Evolutionary conservation across 2,329 filamentous ascomycete species (phyloP).

Genomic region (Sclerotinia minor): DNA sequence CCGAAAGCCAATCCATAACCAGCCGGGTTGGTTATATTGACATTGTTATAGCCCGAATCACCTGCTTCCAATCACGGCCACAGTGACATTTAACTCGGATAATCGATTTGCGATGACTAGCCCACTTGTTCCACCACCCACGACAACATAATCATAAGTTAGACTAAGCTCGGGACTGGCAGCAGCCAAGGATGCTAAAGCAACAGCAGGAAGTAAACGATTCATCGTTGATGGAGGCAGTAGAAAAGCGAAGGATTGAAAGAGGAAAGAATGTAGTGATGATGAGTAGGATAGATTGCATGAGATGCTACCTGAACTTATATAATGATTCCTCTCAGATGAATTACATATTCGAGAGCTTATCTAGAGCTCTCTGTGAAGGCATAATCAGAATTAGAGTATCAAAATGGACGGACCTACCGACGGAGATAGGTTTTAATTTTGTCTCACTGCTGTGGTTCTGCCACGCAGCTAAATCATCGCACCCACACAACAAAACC

Average conservation of each 20-base stretch:
- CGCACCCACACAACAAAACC: not conserved
- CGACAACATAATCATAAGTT: constrained; percentile 25
- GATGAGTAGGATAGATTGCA: not conserved
- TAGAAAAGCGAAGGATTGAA: not conserved
- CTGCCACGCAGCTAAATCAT: not conserved
- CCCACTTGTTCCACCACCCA: constrained; percentile 25
- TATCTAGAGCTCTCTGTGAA: not conserved
- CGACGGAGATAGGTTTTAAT: not conserved
- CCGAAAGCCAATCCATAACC: constrained; percentile 25
- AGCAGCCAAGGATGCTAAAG: constrained; percentile 2
- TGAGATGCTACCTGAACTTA: constrained; percentile 1
- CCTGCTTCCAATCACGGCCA: constrained; percentile 27
- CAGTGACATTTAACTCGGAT: constrained; percentile 20
- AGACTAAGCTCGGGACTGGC: not conserved
- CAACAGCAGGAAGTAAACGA: constrained; percentile 1
- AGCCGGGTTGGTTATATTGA: constrained; percentile 17
- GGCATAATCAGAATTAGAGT: too few relatives aligned
- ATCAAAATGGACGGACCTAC: not conserved
- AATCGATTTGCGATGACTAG: constrained; percentile 21
- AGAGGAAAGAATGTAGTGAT: not conserved
- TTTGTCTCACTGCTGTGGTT: not conserved
- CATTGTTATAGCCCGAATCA: not conserved
- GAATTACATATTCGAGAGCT: not conserved
- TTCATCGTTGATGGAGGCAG: not conserved
- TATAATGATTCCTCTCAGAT: not conserved